A percentile compares a stretch with the other conserved stretches of the same genome.
phyloP scores from a whole-genome alignment of 495 filamentous ascomycete species.

The Xanthoparmelia taractica region DNA sequence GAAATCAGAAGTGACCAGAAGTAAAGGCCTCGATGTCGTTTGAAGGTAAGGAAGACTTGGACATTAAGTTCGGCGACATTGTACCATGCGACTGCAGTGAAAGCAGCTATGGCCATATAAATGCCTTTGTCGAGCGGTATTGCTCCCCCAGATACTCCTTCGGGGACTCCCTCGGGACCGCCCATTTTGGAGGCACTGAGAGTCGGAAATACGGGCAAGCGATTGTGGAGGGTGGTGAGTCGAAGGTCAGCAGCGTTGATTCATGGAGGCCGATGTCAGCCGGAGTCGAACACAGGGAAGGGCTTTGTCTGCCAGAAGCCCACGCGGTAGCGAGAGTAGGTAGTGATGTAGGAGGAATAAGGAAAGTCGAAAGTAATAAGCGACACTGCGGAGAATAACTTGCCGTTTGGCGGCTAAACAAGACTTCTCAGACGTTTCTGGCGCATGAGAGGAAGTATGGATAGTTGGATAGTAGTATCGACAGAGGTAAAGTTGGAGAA shows the following conservation, averaged over 20 bases:
- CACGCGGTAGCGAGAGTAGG: not conserved
- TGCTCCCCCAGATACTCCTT: constrained; percentile 20
- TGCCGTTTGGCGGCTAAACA: constrained; percentile 15
- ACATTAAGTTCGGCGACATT: constrained; percentile 45
- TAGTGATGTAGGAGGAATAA: too few species aligned
- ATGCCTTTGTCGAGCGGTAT: constrained; percentile 17
- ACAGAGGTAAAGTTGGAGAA: not conserved
- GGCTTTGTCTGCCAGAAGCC: not conserved
- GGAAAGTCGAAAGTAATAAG: not conserved
- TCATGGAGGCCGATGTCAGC: constrained; percentile 1
- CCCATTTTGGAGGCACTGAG: constrained; percentile 24
- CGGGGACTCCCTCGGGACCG: not conserved
- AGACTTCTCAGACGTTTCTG: constrained; percentile 8
- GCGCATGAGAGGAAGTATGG: constrained; percentile 4
- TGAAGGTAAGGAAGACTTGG: constrained; percentile 45
- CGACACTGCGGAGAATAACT: constrained; percentile 1
- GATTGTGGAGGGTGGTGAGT: not conserved
- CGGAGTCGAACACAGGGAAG: not conserved
- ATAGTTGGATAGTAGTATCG: too few species aligned
- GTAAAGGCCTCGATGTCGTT: constrained; percentile 45
- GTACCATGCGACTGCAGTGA: constrained; percentile 44
- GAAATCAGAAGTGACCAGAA: constrained; percentile 47
- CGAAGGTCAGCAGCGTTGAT: not conserved
- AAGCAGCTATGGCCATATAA: constrained; percentile 36
- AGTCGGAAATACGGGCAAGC: not conserved